Evolutionary conservation across 1,139 yeast species (phyloP).

Genomic region (Kurtzmaniella natalensis): DNA sequence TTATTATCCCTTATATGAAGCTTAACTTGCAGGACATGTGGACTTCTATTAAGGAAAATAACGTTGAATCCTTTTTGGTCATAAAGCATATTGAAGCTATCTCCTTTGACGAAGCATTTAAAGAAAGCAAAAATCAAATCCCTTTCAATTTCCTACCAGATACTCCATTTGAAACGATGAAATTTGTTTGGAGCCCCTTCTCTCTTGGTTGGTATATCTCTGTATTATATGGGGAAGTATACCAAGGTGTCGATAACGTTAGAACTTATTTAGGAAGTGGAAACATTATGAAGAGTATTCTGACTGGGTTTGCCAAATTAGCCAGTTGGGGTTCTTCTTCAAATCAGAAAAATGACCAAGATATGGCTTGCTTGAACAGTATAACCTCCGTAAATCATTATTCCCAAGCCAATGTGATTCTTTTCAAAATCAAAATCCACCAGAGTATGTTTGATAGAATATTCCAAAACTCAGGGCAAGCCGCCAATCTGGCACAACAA

Average conservation of each 20-base stretch:
- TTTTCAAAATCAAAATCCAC: slow-evolving; percentile 55
- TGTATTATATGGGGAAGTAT: slow-evolving; percentile 63
- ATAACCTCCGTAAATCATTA: slow-evolving; percentile 46
- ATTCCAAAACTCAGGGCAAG: slow-evolving; percentile 13
- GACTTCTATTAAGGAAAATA: slow-evolving; percentile 15
- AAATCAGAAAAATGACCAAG: slow-evolving; percentile 2
- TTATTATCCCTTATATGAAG: slow-evolving; percentile 39
- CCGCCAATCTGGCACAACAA: slow-evolving; percentile 9
- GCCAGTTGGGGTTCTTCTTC: slow-evolving; percentile 22
- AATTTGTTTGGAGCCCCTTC: slow-evolving; percentile 56
- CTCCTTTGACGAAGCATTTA: slow-evolving; percentile 21
- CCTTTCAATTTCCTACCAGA: slow-evolving; percentile 32
- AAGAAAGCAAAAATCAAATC: slow-evolving; percentile 19
- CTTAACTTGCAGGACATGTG: slow-evolving; percentile 34
- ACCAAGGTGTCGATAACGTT: slow-evolving; percentile 35
- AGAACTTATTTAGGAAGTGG: slow-evolving; percentile 20
- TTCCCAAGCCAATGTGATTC: slow-evolving; percentile 56
- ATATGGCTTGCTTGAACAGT: slow-evolving; percentile 9
- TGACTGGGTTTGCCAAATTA: slow-evolving; percentile 40
- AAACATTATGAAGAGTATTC: slow-evolving; percentile 30
- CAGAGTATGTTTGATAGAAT: slow-evolving; percentile 36
- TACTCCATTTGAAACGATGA: slow-evolving; percentile 44
- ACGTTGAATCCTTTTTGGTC: slow-evolving; percentile 28
- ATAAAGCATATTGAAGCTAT: slow-evolving; percentile 36
- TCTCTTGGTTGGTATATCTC: slow-evolving; percentile 79